These are phyloP conservation scores for Pythium insidiosum DNA, from an alignment of 352 stramenopile species.

Conservation along the genomic window DNA sequence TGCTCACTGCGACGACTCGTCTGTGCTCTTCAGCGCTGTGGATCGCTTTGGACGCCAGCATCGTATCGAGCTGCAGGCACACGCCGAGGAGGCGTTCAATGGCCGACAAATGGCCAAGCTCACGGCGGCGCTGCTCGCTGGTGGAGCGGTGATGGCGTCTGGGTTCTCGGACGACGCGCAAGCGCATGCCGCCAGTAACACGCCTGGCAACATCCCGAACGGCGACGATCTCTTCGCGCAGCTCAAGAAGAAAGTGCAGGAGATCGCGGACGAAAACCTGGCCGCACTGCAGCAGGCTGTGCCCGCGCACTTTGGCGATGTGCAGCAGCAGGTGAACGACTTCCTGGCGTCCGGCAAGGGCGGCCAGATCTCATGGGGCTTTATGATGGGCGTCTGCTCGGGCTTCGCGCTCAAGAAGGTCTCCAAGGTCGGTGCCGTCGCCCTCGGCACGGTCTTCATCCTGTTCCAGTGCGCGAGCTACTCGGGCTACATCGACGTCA, in stretches of 20 bases:
- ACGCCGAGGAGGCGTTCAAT: conserved; percentile 1
- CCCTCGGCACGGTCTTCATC: conserved; percentile 83
- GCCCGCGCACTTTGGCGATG: conserved; percentile 30
- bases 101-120: conserved; percentile 20
- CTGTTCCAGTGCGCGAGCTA: conserved; percentile 85
- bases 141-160: conserved; percentile 16
- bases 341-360: conserved; percentile 59
- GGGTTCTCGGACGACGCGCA: conserved; percentile 12
- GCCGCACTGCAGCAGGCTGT: conserved; percentile 24
- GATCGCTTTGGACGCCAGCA: conserved; percentile 25
- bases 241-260: conserved; percentile 52
- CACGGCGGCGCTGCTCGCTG: conserved; percentile 19
- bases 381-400: conserved; percentile 86
- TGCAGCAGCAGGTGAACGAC: conserved; percentile 44
- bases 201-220: conserved; percentile 8
- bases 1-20: neutral
- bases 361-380: conserved; percentile 85
- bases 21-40: conserved; percentile 2
- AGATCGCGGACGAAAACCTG: conserved; percentile 27
- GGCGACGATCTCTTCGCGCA: conserved; percentile 38
- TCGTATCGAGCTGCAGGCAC: conserved; percentile 10
- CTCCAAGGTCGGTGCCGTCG: conserved; percentile 82
- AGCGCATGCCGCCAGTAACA: conserved; percentile 11
- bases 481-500: conserved; percentile 86
- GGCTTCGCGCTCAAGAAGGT: conserved; percentile 89